These are phyloP conservation scores for Geotrichum bryndzae DNA, from an alignment of 1,139 yeast species.

Conservation along the genomic window DNA sequence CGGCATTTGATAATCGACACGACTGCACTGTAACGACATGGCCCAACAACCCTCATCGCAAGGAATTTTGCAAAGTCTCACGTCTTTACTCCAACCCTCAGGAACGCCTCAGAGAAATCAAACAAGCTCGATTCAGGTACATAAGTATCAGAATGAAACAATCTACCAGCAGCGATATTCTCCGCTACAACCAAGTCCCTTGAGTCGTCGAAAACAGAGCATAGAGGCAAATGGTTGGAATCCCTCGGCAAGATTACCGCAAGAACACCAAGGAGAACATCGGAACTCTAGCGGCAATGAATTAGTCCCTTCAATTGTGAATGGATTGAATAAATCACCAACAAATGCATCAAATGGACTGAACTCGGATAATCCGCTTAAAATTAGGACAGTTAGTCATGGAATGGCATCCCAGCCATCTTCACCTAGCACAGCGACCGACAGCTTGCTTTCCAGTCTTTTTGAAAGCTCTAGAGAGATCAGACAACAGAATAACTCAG, in stretches of 20 bases:
- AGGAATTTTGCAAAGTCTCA: slow-evolving; percentile 2
- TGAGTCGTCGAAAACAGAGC: slow-evolving; percentile 23
- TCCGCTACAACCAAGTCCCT: not conserved
- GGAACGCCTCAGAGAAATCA: not conserved
- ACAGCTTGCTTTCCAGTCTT: not conserved
- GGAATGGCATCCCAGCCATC: slow-evolving; percentile 19
- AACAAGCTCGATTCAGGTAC: not conserved
- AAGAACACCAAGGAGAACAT: not conserved
- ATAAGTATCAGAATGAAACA: not conserved
- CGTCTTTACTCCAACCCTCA: not conserved
- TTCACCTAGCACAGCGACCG: slow-evolving; percentile 10
- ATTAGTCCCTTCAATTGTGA: not conserved
- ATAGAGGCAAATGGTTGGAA: slow-evolving; percentile 32
- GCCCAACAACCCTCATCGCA: not conserved
- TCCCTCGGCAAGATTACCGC: slow-evolving; percentile 33
- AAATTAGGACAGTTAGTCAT: not conserved
- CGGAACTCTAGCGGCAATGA: too few species aligned
- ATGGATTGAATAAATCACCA: not conserved
- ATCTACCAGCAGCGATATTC: not conserved
- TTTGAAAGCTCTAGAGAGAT: not conserved
- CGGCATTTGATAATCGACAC: not conserved
- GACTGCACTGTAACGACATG: not conserved
- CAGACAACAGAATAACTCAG: not conserved
- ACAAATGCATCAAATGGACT: not conserved
- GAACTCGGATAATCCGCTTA: not conserved